Evolutionary conservation across 2,329 filamentous ascomycete species (phyloP).

Genomic region (Fusarium brachygibbosum): DNA sequence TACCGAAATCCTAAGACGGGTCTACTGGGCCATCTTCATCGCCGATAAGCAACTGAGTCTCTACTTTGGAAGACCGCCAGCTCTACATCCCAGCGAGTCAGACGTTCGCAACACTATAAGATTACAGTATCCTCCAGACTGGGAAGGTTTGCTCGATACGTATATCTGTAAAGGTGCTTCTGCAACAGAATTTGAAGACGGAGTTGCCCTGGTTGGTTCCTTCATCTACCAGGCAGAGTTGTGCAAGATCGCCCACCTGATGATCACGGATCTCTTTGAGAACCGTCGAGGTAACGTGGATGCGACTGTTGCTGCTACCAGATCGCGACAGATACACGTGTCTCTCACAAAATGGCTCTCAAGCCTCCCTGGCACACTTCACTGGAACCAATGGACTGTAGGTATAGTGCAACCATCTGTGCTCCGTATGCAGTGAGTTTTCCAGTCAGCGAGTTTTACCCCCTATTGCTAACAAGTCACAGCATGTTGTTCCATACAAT

Average conservation of each 20-base stretch:
- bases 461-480: constrained; percentile 32
- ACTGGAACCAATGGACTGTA: constrained; percentile 66
- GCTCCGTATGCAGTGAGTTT: constrained; percentile 60
- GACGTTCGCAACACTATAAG: constrained; percentile 64
- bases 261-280: constrained; percentile 66
- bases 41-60: constrained; percentile 65
- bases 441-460: background rate
- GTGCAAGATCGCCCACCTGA: constrained; percentile 62
- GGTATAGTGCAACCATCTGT: constrained; percentile 61
- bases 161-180: constrained; percentile 62
- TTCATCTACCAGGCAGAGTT: constrained; percentile 64
- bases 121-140: constrained; percentile 64
- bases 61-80: constrained; percentile 65
- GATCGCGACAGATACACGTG: constrained; percentile 61
- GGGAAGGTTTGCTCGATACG: constrained; percentile 61
- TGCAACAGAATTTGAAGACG: constrained; percentile 62
- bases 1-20: constrained; percentile 62
- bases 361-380: constrained; percentile 60
- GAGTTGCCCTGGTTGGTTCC: constrained; percentile 58
- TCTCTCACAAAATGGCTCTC: constrained; percentile 62
- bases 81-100: constrained; percentile 63
- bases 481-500: constrained; percentile 64
- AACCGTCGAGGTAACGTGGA: constrained; percentile 60
- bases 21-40: constrained; percentile 66
- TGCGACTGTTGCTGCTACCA: constrained; percentile 57